phyloP scores from a whole-genome alignment of 345 rosid species.

The Citropsis articulata region DNA sequence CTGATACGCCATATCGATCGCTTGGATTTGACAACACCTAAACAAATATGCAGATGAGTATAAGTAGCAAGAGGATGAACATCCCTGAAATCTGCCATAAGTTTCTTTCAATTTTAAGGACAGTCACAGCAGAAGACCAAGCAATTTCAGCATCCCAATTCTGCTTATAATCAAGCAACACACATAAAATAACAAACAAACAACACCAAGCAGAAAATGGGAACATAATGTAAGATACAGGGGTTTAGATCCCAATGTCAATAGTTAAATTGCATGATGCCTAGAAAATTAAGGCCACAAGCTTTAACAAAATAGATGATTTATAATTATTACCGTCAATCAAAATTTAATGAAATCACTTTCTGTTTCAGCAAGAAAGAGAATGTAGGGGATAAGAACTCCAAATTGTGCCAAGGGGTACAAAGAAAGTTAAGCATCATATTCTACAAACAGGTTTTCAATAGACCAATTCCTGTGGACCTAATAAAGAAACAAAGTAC shows the following conservation, averaged over 20 bases:
- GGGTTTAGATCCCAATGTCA: not conserved
- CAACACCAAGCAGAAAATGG: not conserved
- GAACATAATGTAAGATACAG: not conserved
- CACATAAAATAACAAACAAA: not conserved
- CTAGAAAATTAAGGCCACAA: not conserved
- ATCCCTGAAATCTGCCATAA: not conserved
- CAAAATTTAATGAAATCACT: not conserved
- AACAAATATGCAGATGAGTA: not conserved
- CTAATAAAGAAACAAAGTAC: not conserved
- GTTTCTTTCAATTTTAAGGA: not conserved
- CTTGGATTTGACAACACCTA: slow-evolving; percentile 57
- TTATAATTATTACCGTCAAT: not conserved
- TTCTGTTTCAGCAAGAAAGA: not conserved
- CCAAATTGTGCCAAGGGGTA: not conserved
- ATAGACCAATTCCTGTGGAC: not conserved
- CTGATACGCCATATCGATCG: slow-evolving; percentile 62
- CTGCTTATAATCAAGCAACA: not conserved
- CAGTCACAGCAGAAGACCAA: not conserved
- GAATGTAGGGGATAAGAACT: not conserved
- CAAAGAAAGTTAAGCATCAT: not conserved
- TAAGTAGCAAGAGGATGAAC: not conserved
- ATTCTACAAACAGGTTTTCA: not conserved
- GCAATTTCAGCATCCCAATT: not conserved
- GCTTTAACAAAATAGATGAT: not conserved
- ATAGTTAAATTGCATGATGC: not conserved